phyloP scores from a whole-genome alignment of 495 filamentous ascomycete species.

The Oidiodendron maius region DNA sequence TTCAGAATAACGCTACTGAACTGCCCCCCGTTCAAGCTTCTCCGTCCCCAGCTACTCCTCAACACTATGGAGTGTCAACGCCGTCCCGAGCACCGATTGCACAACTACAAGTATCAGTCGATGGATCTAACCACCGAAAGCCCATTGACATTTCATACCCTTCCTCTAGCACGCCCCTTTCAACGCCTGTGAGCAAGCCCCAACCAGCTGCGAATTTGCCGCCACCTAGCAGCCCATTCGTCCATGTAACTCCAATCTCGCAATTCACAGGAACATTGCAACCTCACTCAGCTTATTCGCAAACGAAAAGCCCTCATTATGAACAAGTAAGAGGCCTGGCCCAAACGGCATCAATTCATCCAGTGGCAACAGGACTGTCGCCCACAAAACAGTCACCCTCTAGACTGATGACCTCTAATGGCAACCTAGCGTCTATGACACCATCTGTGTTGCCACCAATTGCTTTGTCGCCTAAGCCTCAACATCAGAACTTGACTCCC shows the following conservation, averaged over 20 bases:
- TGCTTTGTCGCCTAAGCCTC: slow-evolving; percentile 45
- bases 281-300: background rate
- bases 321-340: slow-evolving; percentile 1
- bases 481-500: slow-evolving; percentile 40
- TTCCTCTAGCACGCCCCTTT: slow-evolving; percentile 13
- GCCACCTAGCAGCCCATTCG: slow-evolving; percentile 11
- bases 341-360: slow-evolving; percentile 36
- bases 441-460: slow-evolving; percentile 44
- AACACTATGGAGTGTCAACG: background rate
- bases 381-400: slow-evolving; percentile 66
- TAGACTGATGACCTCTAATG: slow-evolving; percentile 17
- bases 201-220: background rate
- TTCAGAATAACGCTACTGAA: background rate
- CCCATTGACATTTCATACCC: slow-evolving; percentile 15
- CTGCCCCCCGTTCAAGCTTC: slow-evolving; percentile 9
- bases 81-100: background rate
- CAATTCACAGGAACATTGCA: background rate
- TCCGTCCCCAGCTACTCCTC: background rate
- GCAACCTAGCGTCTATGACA: slow-evolving; percentile 21
- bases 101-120: slow-evolving; percentile 3
- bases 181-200: slow-evolving; percentile 13
- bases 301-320: background rate
- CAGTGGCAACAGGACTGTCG: slow-evolving; percentile 60
- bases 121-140: slow-evolving; percentile 5
- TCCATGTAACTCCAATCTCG: no score